Evolutionary conservation across 2,329 filamentous ascomycete genomes (phyloP), one percentile per base, ranked within the genome.

Genomic region (Diaporthe ilicicola): DNA sequence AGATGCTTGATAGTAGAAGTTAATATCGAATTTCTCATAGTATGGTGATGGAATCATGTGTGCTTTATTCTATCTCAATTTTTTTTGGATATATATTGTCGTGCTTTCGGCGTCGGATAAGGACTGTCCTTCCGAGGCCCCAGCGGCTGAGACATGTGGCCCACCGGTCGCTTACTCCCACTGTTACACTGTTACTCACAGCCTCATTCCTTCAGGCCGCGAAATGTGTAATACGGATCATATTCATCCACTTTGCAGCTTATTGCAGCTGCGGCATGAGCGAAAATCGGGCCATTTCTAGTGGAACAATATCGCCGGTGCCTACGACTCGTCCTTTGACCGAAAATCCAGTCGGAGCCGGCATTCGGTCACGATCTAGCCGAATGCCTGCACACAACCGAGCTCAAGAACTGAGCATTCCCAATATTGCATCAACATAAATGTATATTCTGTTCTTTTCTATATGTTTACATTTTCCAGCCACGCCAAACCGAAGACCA

Each of bases 21-120:
- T 1, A 13, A 8, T 24, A 8, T 56, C 2, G 4, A 22, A 27
- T 17, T 42, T 3, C 4, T 17, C n/a, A 19, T 42, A 29, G 8
- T 27, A 4, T 13, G 7, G 15, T 2, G 19, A 2, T n/a, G 2
- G 3, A 29, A 6, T 32, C 32, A 5, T 2, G 1, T 29, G 12
- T 29, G 2, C 7, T 44, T 27, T 1, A 24, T 13, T 12, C 37
- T 8, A 19, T 19, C 13, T 24, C 22, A 44, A 19, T 0, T 2
- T 5, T 3, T 32, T 19, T 8, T 53, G 39, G 15, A 29, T 53
- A 22, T 67, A 64, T 64, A 50, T 34, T 19, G 1, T 8, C 17
- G 6, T 27, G 17, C 6, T 12, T 10, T 68, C 66, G 66, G 66
- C 22, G 15, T 68, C 66, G 66, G 66, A 61, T 48, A 24, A 34